Evolutionary conservation across 2,329 filamentous ascomycete species (phyloP).

Genomic region (Ascochyta pisi): DNA sequence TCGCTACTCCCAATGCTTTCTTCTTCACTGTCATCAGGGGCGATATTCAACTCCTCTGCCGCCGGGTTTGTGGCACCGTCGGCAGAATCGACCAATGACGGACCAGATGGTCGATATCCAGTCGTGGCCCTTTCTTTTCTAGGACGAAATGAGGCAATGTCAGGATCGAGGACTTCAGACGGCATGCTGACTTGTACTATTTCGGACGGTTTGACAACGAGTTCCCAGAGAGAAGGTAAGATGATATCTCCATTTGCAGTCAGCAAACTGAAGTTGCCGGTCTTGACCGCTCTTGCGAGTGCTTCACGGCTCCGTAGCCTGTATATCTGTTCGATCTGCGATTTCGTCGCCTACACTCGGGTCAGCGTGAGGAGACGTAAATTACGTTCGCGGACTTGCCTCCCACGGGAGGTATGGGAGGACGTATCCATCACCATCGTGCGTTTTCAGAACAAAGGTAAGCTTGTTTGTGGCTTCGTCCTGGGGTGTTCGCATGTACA

Average conservation of each 20-base stretch:
- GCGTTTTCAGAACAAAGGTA: constrained; percentile 2
- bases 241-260: constrained; percentile 20
- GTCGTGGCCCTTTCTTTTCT: neutral
- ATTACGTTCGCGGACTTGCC: neutral
- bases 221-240: constrained; percentile 30
- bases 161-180: neutral
- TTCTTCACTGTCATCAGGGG: neutral
- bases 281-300: constrained; percentile 13
- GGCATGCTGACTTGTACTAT: constrained; percentile 14
- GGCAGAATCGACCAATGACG: neutral
- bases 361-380: neutral
- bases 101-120: neutral
- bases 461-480: neutral
- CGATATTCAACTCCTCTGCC: neutral
- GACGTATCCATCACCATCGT: constrained; percentile 10
- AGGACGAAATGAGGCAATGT: neutral
- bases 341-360: neutral
- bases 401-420: constrained; percentile 8
- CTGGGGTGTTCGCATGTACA: too few relatives aligned
- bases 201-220: constrained; percentile 16
- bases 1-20: neutral
- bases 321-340: constrained; percentile 7
- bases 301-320: neutral
- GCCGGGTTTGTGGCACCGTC: neutral
- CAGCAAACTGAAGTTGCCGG: constrained; percentile 23